A percentile compares a stretch with the other conserved stretches of the same genome.
Conservation (phyloP, 495 filamentous ascomycete species). For the Penicillium cinerascens region DNA sequence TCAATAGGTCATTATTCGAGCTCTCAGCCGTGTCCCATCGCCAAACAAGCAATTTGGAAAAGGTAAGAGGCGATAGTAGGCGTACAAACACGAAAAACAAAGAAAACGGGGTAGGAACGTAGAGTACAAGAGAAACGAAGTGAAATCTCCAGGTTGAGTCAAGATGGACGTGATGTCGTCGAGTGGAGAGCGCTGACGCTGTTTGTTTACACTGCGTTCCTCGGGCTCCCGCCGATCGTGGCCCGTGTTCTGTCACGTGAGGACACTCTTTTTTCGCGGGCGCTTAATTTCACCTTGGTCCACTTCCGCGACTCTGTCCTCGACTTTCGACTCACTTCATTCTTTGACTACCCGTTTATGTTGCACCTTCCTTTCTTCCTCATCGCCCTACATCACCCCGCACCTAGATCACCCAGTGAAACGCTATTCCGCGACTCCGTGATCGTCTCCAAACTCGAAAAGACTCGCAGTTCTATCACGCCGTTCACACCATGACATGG, state of each 20-base stretch:
- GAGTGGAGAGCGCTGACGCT: constrained; percentile 23
- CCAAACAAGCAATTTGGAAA: constrained; percentile 4
- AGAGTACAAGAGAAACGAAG: constrained; percentile 1
- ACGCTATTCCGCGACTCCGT: neutral
- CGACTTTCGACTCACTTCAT: neutral
- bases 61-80: neutral
- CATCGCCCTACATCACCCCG: neutral
- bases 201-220: constrained; percentile 46
- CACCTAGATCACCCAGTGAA: neutral
- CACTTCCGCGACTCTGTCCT: neutral
- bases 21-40: constrained; percentile 11
- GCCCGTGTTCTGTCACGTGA: constrained; percentile 32
- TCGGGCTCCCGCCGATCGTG: constrained; percentile 39
- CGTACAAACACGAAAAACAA: constrained; percentile 5
- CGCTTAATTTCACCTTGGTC: constrained; percentile 11
- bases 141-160: neutral
- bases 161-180: constrained; percentile 13
- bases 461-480: neutral
- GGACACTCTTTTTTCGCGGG: constrained; percentile 17
- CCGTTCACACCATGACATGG: constrained; percentile 2
- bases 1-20: constrained; percentile 35
- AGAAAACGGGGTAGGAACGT: constrained; percentile 4
- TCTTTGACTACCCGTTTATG: neutral
- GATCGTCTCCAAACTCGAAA: neutral
- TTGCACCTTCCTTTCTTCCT: neutral